Evolutionary conservation across 1,139 yeast species (phyloP).

Genomic region (Kurtzmaniella quercitrusa): DNA sequence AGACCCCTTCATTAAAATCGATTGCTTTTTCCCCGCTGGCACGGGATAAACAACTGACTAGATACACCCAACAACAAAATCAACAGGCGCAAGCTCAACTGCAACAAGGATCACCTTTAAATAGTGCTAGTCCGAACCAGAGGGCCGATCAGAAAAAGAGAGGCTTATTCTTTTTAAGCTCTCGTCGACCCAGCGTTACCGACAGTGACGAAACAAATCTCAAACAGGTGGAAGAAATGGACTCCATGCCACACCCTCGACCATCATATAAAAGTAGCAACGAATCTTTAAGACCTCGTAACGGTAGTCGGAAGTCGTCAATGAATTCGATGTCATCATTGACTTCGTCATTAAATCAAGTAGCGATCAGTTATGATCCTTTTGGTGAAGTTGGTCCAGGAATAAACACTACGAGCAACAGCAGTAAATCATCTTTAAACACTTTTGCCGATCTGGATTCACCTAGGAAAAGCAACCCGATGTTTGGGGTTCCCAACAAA

Average conservation of each 20-base stretch:
- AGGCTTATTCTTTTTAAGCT: neutral
- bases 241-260: neutral
- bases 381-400: neutral
- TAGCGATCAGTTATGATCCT: neutral
- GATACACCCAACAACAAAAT: neutral
- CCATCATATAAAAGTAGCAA: neutral
- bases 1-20: slow-evolving; percentile 35
- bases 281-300: neutral
- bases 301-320: neutral
- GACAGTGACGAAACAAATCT: neutral
- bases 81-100: neutral
- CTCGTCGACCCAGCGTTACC: neutral
- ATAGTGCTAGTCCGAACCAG: slow-evolving; percentile 2
- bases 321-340: neutral
- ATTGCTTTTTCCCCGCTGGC: slow-evolving; percentile 38
- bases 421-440: slow-evolving; percentile 15
- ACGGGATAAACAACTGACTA: slow-evolving; percentile 11
- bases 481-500: slow-evolving; percentile 1
- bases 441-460: slow-evolving; percentile 6
- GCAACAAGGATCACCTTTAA: neutral
- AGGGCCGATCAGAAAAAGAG: neutral
- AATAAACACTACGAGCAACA: slow-evolving; percentile 8
- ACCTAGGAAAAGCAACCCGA: slow-evolving; percentile 1
- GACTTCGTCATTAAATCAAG: neutral
- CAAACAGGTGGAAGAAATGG: neutral